Evolutionary conservation across 2,329 filamentous ascomycete species (phyloP).

Genomic region (Fusarium brachygibbosum): DNA sequence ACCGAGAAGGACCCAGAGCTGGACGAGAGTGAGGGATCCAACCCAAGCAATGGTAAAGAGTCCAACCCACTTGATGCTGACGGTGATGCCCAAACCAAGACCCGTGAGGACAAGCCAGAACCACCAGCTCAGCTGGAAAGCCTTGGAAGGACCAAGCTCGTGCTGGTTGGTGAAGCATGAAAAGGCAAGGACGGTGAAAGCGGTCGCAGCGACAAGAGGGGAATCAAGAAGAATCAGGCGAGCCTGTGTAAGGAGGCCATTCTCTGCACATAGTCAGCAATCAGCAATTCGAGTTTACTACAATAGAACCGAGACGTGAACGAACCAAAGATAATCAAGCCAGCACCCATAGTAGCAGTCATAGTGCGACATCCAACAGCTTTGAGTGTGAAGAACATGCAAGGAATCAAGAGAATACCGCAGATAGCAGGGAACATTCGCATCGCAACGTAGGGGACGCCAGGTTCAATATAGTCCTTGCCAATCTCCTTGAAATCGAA

Average conservation of each 20-base stretch:
- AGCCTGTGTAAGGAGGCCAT: constrained; percentile 93
- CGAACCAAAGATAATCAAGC: constrained; percentile 90
- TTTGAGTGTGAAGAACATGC: constrained; percentile 95
- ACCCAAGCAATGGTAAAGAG: constrained; percentile 99
- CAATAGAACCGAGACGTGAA: constrained; percentile 45
- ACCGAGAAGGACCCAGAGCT: constrained; percentile 95
- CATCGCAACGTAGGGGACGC: constrained; percentile 98
- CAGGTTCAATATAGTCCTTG: constrained; percentile 96
- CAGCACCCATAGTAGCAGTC: constrained; percentile 85
- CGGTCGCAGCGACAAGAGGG: constrained; percentile 92
- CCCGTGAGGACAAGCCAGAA: constrained; percentile 94
- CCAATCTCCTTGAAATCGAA: constrained; percentile 99
- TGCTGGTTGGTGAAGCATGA: constrained; percentile 97
- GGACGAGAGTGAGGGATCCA: constrained; percentile 87
- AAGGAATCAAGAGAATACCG: constrained; percentile 88
- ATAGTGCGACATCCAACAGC: constrained; percentile 88
- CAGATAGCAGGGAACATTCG: constrained; percentile 90
- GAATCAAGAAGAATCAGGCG: constrained; percentile 96
- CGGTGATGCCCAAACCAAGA: constrained; percentile 87
- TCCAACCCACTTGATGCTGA: constrained; percentile 98
- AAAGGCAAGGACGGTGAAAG: constrained; percentile 90
- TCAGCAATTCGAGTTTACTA: neutral
- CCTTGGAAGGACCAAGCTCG: constrained; percentile 88
- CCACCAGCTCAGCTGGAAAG: constrained; percentile 95
- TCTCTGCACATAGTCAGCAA: constrained; percentile 72